Evolutionary conservation across 139 green algal genomes (phyloP), one percentile per base, ranked within the genome.

Genomic region (Astrephomene gubernaculifera): DNA sequence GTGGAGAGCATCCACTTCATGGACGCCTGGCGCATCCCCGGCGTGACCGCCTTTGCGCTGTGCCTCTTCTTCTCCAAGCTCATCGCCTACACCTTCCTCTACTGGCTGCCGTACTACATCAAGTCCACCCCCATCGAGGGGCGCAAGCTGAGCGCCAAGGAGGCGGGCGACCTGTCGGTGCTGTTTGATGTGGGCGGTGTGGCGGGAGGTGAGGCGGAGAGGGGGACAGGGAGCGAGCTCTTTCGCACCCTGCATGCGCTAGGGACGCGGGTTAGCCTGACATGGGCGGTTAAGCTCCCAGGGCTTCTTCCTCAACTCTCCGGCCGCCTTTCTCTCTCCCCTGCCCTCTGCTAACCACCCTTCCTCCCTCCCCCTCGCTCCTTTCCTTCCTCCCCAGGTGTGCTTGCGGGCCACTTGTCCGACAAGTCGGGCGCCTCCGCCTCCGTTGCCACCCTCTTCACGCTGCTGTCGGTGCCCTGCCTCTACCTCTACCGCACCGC

Each of bases 41-140:
- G 97, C 31, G 97, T 99, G 1, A 81, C 92, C 3, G 78, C 94
- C 5, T 99, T 96, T 85, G 95, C 97, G 3, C 88, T 98, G 53
- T 98, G 93, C 79, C 92, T 99, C 31, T 99, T 99, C 92, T 99
- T 99, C 87, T 93, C 93, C 83, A 99, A 99, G 90, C 96, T 99
- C 25, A 97, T 99, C 44, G 97, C 97, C 38, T 99, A 99, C 94
- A 98, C 96, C 29, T 99, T 99, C 89, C 92, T 99, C 14, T 99
- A 99, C 92, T 99, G 97, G 97, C 92, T 99, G 44, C 97, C 97
- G 8, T 99, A 96, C 89, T 99, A 99, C 94, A 97, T 99, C 87
- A 94, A 93, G 65, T 88, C 90, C 22, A 97, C 93, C 38, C 88
- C 90, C 29, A 95, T 97, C 31, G 90, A 95, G 43, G 93, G 92